Evolutionary conservation across 345 rosid species (phyloP), one percentile per base, ranked within the genome.

Genomic region (Aquilaria yunnanensis): DNA sequence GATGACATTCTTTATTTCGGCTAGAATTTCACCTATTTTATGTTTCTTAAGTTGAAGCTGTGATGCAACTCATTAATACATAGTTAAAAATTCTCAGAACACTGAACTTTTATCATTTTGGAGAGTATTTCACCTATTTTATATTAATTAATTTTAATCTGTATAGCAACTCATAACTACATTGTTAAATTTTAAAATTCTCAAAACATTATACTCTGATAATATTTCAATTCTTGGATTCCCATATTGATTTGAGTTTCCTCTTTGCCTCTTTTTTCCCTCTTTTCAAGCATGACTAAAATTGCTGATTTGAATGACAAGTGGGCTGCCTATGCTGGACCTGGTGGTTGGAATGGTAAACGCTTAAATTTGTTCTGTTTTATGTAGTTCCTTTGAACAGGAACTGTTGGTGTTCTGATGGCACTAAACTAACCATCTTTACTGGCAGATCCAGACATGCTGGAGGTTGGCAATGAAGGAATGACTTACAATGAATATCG

Each of bases 261-360:
- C 56, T 67, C 50, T 23, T 58, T 78, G 29, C 33, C 41, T 12
- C 4, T 63, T 56, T 67, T 49, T 23, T 1, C 23, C 43, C 8
- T 9, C 8, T 63, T 64, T 53, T 70, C 72, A 63, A 90, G 99
- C 83, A 90, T 94, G 99, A 90, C 90, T 53, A 76, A 87, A 6
- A 85, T 86, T 64, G 99, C 99, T 47, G 99, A 94, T 80, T 68
- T 86, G 74, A 94, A 94, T 72, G 77, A 94, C 74, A 88, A 88
- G 74, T 90, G 99, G 99, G 97, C 97, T 23, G 67, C 95, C 30
- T 86, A 88, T 78, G 99, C 99, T 0, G 99, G 97, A 72, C 97
- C 99, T 56, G 95, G 97, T 64, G 99, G 97, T 79, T 94, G 99
- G 99, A 94, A 94, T 75, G 99, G 99, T 90, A 82, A 77, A 48